A percentile compares a stretch with the other conserved stretches of the same genome.
These are phyloP conservation scores for Phytophthora kernoviae DNA, from an alignment of 352 stramenopile genomes.

Conservation along the genomic window DNA sequence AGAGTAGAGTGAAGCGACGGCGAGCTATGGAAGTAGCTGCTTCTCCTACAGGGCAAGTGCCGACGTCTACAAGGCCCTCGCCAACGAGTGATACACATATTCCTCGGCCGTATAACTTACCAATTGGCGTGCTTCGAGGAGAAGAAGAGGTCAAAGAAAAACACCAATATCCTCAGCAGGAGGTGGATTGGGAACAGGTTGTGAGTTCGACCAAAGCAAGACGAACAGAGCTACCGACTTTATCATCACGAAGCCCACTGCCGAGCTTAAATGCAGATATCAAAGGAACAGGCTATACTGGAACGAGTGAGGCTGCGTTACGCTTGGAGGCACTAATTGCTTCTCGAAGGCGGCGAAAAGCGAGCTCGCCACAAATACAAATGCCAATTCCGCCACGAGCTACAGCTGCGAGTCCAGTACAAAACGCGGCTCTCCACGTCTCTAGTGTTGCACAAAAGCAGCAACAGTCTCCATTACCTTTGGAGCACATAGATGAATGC, in stretches of 20 bases:
- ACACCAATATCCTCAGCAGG: not conserved
- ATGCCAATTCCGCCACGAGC: not conserved
- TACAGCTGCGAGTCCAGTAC: not conserved
- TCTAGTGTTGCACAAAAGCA: not conserved
- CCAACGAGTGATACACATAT: not conserved
- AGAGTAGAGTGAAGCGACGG: not conserved
- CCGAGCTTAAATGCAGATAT: slow-evolving; percentile 21
- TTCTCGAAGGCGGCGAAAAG: slow-evolving; percentile 21
- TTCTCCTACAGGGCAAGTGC: not conserved
- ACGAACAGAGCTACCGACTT: slow-evolving; percentile 19
- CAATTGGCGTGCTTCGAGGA: not conserved
- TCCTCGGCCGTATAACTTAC: not conserved
- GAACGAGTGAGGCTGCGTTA: slow-evolving; percentile 16
- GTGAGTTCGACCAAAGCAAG: slow-evolving; percentile 3
- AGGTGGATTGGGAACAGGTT: slow-evolving; percentile 1
- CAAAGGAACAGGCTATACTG: slow-evolving; percentile 2
- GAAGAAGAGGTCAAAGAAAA: slow-evolving; percentile 7
- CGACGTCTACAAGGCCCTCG: not conserved
- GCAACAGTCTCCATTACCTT: not conserved
- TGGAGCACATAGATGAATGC: slow-evolving; percentile 3
- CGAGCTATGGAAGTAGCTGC: slow-evolving; percentile 1
- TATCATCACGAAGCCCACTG: slow-evolving; percentile 24
- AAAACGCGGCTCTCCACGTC: not conserved
- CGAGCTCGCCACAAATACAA: not conserved
- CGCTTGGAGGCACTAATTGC: slow-evolving; percentile 30